Evolutionary conservation across 352 stramenopile species (phyloP).

Genomic region (Aphanomyces astaci): DNA sequence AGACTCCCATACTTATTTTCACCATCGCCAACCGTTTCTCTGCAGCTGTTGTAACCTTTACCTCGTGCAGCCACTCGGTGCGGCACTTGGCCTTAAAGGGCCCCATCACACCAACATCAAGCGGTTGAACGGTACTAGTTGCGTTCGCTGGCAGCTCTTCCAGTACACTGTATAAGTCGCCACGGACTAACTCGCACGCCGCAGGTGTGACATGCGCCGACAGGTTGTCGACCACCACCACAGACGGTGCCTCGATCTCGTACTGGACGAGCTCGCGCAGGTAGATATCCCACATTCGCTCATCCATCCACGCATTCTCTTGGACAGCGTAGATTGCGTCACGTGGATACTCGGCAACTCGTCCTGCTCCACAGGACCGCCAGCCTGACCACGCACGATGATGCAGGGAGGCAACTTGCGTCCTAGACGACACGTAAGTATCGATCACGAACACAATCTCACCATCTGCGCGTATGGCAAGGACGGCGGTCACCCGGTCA

Average conservation of each 20-base stretch:
- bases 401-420: not conserved
- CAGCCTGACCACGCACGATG: not conserved
- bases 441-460: not conserved
- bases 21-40: constrained; percentile 1
- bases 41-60: not conserved
- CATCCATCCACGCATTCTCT: constrained; percentile 13
- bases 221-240: constrained; percentile 1
- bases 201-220: not conserved
- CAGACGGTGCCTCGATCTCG: not conserved
- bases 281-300: constrained; percentile 10
- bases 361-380: not conserved
- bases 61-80: not conserved
- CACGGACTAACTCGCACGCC: not conserved
- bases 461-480: not conserved
- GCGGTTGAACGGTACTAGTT: not conserved
- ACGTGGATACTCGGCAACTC: not conserved
- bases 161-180: not conserved
- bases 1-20: constrained; percentile 2
- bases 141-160: not conserved
- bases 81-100: constrained; percentile 4
- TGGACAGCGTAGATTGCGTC: constrained; percentile 13
- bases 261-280: not conserved
- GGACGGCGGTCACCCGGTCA: not conserved
- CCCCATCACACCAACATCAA: constrained; percentile 12
- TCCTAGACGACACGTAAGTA: not conserved